A percentile compares a stretch with the other conserved stretches of the same genome.
These are phyloP conservation scores for Cyclospora cayetanensis DNA, from an alignment of 169 alveolate species.

Conservation along the genomic window DNA sequence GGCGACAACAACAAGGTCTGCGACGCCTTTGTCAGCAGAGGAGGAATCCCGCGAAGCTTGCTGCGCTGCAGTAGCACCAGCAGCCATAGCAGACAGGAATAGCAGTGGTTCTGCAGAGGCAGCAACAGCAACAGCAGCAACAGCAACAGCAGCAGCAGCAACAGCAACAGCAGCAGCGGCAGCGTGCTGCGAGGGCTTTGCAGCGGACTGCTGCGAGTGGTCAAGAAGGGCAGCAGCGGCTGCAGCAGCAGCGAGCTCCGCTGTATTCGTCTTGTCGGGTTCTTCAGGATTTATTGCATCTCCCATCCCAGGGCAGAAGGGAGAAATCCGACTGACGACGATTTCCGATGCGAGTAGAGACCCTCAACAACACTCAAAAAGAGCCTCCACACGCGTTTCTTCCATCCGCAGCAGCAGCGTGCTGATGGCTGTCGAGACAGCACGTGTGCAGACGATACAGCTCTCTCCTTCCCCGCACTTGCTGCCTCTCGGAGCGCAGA, in stretches of 20 bases:
- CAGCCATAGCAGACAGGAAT: neutral
- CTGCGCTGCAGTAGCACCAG: neutral
- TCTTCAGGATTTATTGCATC: neutral
- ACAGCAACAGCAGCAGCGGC: conserved; percentile 36
- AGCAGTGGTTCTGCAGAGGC: neutral
- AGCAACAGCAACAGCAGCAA: conserved; percentile 33
- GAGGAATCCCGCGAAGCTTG: conserved; percentile 16
- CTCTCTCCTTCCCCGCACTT: neutral
- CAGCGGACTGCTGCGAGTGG: conserved; percentile 51
- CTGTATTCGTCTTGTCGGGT: neutral
- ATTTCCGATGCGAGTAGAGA: neutral
- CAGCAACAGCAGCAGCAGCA: conserved; percentile 2
- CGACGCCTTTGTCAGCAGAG: neutral
- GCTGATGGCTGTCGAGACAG: neutral
- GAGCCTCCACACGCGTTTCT: neutral
- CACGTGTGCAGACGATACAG: neutral
- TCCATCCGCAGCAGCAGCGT: conserved; percentile 5
- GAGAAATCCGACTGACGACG: neutral
- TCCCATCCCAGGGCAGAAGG: neutral
- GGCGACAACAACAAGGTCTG: neutral
- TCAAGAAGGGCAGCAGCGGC: neutral
- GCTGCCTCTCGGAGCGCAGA: neutral
- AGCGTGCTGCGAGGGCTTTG: conserved; percentile 15
- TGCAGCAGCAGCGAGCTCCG: neutral
- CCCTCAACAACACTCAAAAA: neutral